Conservation (phyloP, 2,329 filamentous ascomycete species). For the Pseudocercospora crystallina region DNA sequence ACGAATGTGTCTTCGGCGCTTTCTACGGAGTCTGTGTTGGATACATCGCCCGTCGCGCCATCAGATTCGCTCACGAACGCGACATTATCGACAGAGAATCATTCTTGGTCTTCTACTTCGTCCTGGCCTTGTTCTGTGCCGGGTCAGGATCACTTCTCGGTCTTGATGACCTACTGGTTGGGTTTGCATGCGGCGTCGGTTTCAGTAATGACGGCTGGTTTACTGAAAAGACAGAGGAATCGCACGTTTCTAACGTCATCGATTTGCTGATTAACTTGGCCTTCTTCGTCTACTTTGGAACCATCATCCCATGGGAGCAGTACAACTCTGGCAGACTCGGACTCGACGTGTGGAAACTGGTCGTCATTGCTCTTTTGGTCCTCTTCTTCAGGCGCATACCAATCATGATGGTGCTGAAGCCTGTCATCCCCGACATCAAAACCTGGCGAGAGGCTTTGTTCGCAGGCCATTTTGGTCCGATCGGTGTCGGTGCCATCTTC, state of each 20-base stretch:
- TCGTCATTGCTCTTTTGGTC: slow-evolving; percentile 91
- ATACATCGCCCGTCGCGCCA: slow-evolving; percentile 85
- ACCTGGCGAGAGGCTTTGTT: slow-evolving; percentile 97
- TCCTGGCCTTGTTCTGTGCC: slow-evolving; percentile 90
- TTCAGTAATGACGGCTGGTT: slow-evolving; percentile 99
- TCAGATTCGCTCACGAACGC: slow-evolving; percentile 79
- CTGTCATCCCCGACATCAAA: slow-evolving; percentile 92
- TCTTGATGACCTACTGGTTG: slow-evolving; percentile 89
- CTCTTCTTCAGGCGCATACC: slow-evolving; percentile 95
- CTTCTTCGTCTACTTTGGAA: slow-evolving; percentile 96
- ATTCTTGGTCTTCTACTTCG: slow-evolving; percentile 98
- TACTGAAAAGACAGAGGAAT: slow-evolving; percentile 94
- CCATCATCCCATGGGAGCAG: slow-evolving; percentile 93
- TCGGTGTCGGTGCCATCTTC: slow-evolving; percentile 95
- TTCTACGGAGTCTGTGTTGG: slow-evolving; percentile 84
- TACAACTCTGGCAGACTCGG: slow-evolving; percentile 76
- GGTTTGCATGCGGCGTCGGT: slow-evolving; percentile 93
- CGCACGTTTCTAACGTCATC: slow-evolving; percentile 98
- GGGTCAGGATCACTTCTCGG: slow-evolving; percentile 89
- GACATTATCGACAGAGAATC: slow-evolving; percentile 93
- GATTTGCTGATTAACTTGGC: slow-evolving; percentile 94
- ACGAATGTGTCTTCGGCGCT: slow-evolving; percentile 93
- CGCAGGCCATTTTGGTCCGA: slow-evolving; percentile 95
- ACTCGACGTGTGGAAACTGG: slow-evolving; percentile 80
- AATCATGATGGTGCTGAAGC: slow-evolving; percentile 88